These are phyloP conservation scores for Penicillium fuscoglaucum DNA, from an alignment of 2,329 filamentous ascomycete genomes.

Conservation along the genomic window DNA sequence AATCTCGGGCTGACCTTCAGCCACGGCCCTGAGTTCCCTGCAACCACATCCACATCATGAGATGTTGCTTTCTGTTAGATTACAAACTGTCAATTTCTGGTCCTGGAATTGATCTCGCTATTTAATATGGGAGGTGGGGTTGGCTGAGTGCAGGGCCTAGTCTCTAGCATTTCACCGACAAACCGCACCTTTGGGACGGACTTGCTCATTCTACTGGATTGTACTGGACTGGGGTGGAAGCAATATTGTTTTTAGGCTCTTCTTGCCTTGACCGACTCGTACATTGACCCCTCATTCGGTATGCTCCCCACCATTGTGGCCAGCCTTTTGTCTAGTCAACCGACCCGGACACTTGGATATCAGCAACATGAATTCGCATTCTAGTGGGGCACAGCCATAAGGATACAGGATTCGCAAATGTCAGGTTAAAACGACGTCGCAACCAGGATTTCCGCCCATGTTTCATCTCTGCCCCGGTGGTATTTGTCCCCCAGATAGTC, in stretches of 20 bases:
- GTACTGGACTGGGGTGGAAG: not conserved
- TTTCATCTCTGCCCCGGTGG: constrained; percentile 10
- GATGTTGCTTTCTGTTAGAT: constrained; percentile 9
- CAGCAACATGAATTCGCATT: not conserved
- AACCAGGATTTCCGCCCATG: not conserved
- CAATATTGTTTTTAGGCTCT: not conserved
- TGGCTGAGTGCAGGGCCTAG: constrained; percentile 3
- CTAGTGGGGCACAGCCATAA: not conserved
- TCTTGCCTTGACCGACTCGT: constrained; percentile 6
- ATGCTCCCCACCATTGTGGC: not conserved
- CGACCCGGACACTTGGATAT: not conserved
- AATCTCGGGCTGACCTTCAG: constrained; percentile 10
- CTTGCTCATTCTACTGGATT: not conserved
- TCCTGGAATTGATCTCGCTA: not conserved
- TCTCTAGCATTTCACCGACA: constrained; percentile 4
- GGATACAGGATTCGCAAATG: not conserved
- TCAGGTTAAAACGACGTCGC: not conserved
- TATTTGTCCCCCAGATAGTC: constrained; percentile 10
- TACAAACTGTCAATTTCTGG: constrained; percentile 2
- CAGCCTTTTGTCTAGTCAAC: not conserved
- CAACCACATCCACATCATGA: constrained; percentile 1
- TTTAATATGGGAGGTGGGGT: constrained; percentile 4
- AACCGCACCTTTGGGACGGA: not conserved
- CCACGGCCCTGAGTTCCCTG: not conserved
- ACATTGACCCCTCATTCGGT: constrained; percentile 9